Conservation (phyloP, 352 stramenopile genomes). For the Globisporangium radiosum region DNA sequence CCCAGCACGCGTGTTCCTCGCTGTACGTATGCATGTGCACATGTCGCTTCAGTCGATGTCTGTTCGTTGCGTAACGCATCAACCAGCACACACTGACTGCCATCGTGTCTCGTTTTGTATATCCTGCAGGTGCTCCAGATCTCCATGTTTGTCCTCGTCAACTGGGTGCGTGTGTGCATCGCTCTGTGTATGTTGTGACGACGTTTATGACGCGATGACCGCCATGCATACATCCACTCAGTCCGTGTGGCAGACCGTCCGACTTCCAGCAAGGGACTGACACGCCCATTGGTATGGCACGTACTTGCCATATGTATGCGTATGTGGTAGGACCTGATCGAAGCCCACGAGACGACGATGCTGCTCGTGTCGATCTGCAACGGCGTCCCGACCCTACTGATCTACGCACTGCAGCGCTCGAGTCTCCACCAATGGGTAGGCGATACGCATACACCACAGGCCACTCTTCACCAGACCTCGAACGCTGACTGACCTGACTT, state of each 20-base stretch:
- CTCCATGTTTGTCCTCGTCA: constrained; percentile 69
- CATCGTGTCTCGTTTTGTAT: not conserved
- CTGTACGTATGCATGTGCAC: constrained; percentile 14
- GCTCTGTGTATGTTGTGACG: too few species aligned
- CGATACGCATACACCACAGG: too few species aligned
- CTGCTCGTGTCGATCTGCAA: constrained; percentile 67
- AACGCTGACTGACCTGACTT: too few species aligned
- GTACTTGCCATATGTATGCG: not conserved
- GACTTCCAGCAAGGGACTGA: too few species aligned
- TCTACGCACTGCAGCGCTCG: constrained; percentile 64
- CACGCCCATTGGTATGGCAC: not conserved
- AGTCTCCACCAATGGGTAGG: constrained; percentile 77
- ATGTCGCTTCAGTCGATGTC: not conserved
- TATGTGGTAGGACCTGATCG: constrained; percentile 42
- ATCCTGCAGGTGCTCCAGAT: constrained; percentile 51
- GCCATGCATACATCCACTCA: too few species aligned
- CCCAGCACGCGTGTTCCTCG: constrained; percentile 58
- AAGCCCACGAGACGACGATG: constrained; percentile 63
- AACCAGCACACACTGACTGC: not conserved
- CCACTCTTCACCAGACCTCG: too few species aligned
- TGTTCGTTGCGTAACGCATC: not conserved
- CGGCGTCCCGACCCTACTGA: constrained; percentile 56
- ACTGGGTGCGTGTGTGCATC: constrained; percentile 28
- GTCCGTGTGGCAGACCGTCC: too few species aligned
- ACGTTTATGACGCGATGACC: too few species aligned